Evolutionary conservation across 2,329 filamentous ascomycete species (phyloP).

Genomic region (Trichoderma semiorbis): DNA sequence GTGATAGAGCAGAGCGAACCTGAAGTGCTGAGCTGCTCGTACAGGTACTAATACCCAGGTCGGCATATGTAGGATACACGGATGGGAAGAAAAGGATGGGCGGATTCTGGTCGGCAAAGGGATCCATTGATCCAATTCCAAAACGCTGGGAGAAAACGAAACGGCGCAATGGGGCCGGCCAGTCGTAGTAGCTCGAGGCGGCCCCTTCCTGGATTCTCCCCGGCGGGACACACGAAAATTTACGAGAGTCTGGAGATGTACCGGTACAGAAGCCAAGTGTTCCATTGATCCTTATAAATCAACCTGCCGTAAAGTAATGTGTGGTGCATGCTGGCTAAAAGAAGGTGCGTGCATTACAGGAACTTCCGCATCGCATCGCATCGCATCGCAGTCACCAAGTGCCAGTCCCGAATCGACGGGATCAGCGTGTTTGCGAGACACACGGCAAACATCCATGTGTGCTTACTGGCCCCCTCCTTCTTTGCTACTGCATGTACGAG

Average conservation of each 20-base stretch:
- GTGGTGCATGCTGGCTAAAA: background rate
- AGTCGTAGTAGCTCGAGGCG: background rate
- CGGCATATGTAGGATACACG: background rate
- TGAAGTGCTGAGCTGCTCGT: background rate
- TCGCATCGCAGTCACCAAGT: background rate
- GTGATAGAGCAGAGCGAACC: background rate
- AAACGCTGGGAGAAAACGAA: background rate
- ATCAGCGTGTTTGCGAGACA: background rate
- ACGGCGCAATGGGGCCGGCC: background rate
- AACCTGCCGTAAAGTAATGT: background rate
- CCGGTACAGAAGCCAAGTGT: background rate
- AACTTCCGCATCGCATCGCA: background rate
- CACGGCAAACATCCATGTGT: background rate
- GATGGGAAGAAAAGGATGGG: background rate
- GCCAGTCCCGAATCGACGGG: slow-evolving; percentile 13
- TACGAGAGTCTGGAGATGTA: background rate
- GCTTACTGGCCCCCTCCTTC: background rate
- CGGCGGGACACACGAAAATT: background rate
- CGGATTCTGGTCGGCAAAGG: background rate
- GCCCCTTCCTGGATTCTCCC: background rate
- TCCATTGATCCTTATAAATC: background rate
- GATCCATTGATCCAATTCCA: background rate
- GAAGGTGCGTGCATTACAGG: background rate
- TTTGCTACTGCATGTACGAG: background rate
- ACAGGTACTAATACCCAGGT: background rate